Evolutionary conservation across 176 grass and related monocot species (phyloP), one percentile per base, ranked within the genome.

Genomic region (Oryza glumipatula): DNA sequence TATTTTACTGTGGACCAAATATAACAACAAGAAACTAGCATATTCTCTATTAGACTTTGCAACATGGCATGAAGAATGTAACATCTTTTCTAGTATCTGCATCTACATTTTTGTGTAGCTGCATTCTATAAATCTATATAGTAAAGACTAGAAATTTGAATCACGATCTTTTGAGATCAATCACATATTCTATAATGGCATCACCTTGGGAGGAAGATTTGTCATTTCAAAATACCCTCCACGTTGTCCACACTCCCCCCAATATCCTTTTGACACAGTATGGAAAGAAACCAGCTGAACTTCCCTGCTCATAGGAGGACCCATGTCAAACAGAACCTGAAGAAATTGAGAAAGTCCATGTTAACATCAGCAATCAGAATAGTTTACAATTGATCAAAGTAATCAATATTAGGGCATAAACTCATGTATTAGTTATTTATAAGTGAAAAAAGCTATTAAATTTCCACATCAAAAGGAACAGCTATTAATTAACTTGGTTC

Each of bases 221-320:
- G 97, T 99, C 97, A 99, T 99, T 88, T 99, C 97, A 79, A 99
- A 99, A 83, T 99, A 99, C 72, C 97, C 94, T n/a, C 97, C 97
- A 86, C 97, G 97, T 69, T 96, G 97, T 67, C 97, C 97, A 84
- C 97, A 99, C 77, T 99, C 97, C n/a, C 97, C 97, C 97, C 97
- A 99, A 52, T 91, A 94, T 69, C 97, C 97, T 89, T 99, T 99
- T 16, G 97, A 99, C 67, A 99, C 97, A 24, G 97, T 99, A 83
- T 96, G 97, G 86, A 96, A 99, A 64, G 97, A 99, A 76, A 99
- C 78, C 67, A 99, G 84, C 71, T 99, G 97, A 72, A 99, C 90
- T 60, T 92, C 97, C 84, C 89, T 99, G 86, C 90, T 89, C 36
- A 92, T 54, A 75, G 94, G 97, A 70, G 30, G 75, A 74, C 97